Percentiles rank a stretch among this genome's conserved stretches.
phyloP scores from a whole-genome alignment of 306 rosid species.

The Gastrolobium villosum region DNA sequence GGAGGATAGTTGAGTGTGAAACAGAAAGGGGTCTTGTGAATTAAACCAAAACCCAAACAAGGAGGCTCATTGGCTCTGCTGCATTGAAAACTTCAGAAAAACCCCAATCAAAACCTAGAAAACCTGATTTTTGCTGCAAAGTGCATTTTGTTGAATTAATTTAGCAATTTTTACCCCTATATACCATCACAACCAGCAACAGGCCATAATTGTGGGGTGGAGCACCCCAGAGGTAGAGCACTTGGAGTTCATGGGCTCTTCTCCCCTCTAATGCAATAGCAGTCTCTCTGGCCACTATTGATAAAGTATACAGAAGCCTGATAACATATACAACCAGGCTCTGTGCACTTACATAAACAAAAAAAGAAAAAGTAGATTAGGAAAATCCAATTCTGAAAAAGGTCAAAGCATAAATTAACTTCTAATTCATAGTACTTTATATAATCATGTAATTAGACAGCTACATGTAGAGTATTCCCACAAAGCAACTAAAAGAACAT shows the following conservation, averaged over 20 bases:
- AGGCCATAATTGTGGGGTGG: background rate
- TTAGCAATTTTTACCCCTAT: background rate
- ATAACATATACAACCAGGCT: background rate
- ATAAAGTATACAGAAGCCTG: background rate
- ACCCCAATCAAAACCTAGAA: background rate
- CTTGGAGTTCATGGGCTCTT: background rate
- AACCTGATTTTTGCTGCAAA: background rate
- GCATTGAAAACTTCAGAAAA: background rate
- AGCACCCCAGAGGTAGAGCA: background rate
- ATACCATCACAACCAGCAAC: background rate
- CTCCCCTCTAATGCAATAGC: background rate
- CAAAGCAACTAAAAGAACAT: background rate
- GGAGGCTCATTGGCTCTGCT: background rate
- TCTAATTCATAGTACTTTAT: background rate
- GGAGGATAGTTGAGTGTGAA: background rate
- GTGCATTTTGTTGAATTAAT: background rate
- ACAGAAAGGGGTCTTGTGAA: background rate
- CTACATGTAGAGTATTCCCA: background rate
- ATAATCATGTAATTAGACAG: background rate
- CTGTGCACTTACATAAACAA: background rate
- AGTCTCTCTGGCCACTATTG: background rate
- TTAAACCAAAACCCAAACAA: background rate
- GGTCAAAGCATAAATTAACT: background rate
- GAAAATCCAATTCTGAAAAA: conserved; percentile 8
- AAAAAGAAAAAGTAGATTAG: conserved; percentile 8